Evolutionary conservation across 495 filamentous ascomycete genomes (phyloP).

Genomic region (Penicillium lagena): DNA sequence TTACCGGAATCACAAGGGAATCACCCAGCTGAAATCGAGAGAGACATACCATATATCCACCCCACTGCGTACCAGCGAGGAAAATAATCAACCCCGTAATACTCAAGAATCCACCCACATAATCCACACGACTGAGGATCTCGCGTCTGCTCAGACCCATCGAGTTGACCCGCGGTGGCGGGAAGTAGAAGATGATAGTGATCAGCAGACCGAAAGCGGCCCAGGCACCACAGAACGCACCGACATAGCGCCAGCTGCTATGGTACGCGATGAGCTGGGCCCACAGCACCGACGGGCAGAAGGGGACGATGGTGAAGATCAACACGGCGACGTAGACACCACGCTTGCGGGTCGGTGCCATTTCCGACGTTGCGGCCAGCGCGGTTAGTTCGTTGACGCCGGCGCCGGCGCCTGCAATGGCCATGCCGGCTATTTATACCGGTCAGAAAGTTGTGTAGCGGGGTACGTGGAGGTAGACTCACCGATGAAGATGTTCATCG

Average conservation of each 20-base stretch:
- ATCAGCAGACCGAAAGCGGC: conserved; percentile 54
- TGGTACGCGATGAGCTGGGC: conserved; percentile 60
- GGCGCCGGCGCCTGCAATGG: conserved; percentile 55
- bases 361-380: conserved; percentile 60
- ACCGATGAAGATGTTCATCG: conserved; percentile 68
- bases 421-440: conserved; percentile 48
- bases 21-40: not conserved
- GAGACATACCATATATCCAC: conserved; percentile 52
- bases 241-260: conserved; percentile 58
- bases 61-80: conserved; percentile 63
- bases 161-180: conserved; percentile 53
- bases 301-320: conserved; percentile 63
- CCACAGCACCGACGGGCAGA: conserved; percentile 62
- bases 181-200: conserved; percentile 60
- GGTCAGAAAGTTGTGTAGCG: conserved; percentile 19
- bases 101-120: conserved; percentile 60
- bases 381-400: conserved; percentile 63
- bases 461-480: conserved; percentile 12
- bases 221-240: conserved; percentile 55
- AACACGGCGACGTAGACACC: conserved; percentile 63
- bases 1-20: no score
- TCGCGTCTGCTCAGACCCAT: conserved; percentile 40
- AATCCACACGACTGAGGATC: conserved; percentile 55
- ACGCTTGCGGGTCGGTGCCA: conserved; percentile 60
- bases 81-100: conserved; percentile 59